phyloP scores from a whole-genome alignment of 345 rosid genomes.

The Garcia nutans region DNA sequence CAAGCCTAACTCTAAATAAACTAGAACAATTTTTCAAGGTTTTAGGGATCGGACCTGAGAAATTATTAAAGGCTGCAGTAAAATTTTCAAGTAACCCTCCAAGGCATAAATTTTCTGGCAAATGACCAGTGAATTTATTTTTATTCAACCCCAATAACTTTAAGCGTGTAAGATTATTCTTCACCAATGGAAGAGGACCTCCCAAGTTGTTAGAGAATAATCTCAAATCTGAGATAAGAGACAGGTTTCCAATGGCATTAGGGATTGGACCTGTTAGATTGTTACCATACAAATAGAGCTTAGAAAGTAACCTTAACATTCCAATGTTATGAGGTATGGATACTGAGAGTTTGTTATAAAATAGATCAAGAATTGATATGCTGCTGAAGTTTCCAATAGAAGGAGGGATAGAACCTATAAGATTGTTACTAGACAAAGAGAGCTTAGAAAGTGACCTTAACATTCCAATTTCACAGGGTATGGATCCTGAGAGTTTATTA shows the following conservation, averaged over 20 bases:
- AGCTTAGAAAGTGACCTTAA: neutral
- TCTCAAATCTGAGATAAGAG: no score
- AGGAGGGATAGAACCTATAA: neutral
- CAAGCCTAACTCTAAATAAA: neutral
- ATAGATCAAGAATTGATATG: neutral
- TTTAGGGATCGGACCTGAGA: neutral
- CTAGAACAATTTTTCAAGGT: neutral
- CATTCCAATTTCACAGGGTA: neutral
- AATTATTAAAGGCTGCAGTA: neutral
- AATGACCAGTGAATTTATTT: neutral
- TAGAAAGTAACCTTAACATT: neutral
- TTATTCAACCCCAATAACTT: neutral
- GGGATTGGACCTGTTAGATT: neutral
- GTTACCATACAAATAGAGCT: neutral
- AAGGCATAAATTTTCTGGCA: neutral
- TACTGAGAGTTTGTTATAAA: no score
- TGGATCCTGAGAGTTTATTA: neutral
- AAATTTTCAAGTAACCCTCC: neutral
- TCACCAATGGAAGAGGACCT: neutral
- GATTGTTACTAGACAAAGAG: neutral
- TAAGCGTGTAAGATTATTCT: neutral
- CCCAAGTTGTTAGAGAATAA: no score
- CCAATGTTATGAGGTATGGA: no score
- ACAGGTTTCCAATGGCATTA: no score
- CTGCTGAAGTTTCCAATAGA: slow-evolving; percentile 12